These are phyloP conservation scores for Annona cherimola DNA, from an alignment of 164 flowering plant genomes.

Conservation along the genomic window DNA sequence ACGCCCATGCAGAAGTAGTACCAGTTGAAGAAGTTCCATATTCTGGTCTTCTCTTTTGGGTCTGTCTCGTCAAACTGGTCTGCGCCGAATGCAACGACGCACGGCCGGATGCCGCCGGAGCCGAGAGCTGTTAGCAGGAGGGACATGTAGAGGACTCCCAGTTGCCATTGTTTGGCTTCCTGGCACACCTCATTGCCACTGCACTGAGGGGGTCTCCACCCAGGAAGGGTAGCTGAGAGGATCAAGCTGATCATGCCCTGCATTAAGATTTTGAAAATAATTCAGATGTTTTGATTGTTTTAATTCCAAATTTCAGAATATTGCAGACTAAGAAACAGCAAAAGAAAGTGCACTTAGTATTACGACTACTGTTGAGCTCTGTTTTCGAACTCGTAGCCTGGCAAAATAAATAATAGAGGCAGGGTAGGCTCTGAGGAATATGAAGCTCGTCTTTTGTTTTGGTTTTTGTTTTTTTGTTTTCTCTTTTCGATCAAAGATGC, in stretches of 20 bases:
- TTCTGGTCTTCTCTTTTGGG: constrained; percentile 41
- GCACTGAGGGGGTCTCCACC: constrained; percentile 60
- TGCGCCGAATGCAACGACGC: constrained; percentile 81
- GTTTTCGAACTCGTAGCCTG: too few relatives aligned
- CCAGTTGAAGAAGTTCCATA: constrained; percentile 89
- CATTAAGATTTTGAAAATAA: not conserved
- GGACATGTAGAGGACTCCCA: constrained; percentile 52
- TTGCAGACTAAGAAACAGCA: too few relatives aligned
- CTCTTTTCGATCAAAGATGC: too few relatives aligned
- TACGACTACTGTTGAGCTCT: too few relatives aligned
- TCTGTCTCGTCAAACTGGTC: constrained; percentile 76
- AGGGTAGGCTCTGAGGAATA: too few relatives aligned
- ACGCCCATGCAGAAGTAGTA: constrained; percentile 82
- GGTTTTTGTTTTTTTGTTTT: too few relatives aligned
- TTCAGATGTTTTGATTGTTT: not conserved
- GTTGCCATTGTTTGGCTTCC: constrained; percentile 50
- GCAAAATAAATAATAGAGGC: too few relatives aligned
- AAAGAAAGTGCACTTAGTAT: too few relatives aligned
- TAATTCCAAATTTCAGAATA: not conserved
- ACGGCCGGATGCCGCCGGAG: constrained; percentile 85
- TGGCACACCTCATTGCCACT: constrained; percentile 27
- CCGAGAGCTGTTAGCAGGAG: constrained; percentile 61
- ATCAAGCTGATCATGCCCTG: constrained; percentile 73
- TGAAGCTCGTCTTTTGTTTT: too few relatives aligned
- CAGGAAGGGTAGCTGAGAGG: constrained; percentile 55